Evolutionary conservation across 1,284 basidiomycete genomes (phyloP), one percentile per base, ranked within the genome.

Genomic region (Ganoderma boninense): DNA sequence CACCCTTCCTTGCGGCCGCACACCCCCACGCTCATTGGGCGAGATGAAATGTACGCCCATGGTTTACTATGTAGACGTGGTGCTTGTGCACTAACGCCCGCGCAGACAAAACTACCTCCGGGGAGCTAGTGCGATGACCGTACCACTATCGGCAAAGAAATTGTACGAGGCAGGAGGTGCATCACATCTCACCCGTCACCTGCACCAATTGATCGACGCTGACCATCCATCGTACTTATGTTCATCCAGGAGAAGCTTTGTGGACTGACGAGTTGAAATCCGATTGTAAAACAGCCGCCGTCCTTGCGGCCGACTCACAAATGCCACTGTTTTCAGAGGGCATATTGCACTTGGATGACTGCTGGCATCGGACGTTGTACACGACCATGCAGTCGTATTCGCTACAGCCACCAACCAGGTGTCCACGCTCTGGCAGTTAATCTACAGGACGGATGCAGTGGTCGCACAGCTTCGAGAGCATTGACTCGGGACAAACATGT

Each of bases 1-100:
- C 62, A 64, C 44, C 26, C 70, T 72, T 77, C 75, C 75, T 76
- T 76, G 75, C 75, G 75, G 74, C 73, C 75, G 75, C 74, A 71
- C 72, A 73, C 68, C 69, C 65, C 62, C 49, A 63, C 35, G 20
- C 32, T 38, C 4, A 20, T 38, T 18, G n/a, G 20, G 35, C 14
- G 57, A 59, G 57, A 59, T 10, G 35, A 38, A 40, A 38, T n/a
- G 57, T 59, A 59, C 10, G 57, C 38, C 26, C 8, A 8, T 7
- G 7, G 16, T 13, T 40, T 62, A 52, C 46, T 38, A 38, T 59
- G 59, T 16, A 65, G 10, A 23, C 49, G n/a, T n/a, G 20, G n/a
- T 60, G 66, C 20, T 59, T n/a, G 14, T 10, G 11, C 29, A 5
- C 57, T 59, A 1, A 38, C 18, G 8, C 0, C 4, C 18, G 13